Evolutionary conservation across 2,329 filamentous ascomycete genomes (phyloP).

Genomic region (Aspergillus persii): DNA sequence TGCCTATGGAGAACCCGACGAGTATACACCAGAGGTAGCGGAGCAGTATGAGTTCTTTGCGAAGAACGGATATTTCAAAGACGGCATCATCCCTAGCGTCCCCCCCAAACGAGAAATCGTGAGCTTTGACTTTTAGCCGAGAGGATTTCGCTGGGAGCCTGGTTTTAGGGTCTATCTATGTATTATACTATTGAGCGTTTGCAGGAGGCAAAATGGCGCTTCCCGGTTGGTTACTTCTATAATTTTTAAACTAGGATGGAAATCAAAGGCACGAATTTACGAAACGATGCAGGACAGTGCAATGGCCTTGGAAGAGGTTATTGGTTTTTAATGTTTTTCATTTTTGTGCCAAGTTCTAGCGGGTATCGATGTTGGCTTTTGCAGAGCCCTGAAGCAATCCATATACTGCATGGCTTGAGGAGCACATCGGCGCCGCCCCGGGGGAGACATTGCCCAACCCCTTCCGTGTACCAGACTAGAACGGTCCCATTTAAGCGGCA

Average conservation of each 20-base stretch:
- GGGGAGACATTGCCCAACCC: slow-evolving; percentile 19
- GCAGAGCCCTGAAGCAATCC: slow-evolving; percentile 14
- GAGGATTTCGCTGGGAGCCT: not conserved
- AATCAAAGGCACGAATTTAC: not conserved
- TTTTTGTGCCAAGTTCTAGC: slow-evolving; percentile 31
- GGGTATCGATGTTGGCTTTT: slow-evolving; percentile 26
- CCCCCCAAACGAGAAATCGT: slow-evolving; percentile 77
- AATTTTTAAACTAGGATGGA: not conserved
- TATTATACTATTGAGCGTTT: slow-evolving; percentile 6
- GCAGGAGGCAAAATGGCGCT: not conserved
- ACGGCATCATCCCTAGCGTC: slow-evolving; percentile 70
- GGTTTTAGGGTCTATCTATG: not conserved
- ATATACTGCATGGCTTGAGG: slow-evolving; percentile 17
- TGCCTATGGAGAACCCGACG: slow-evolving; percentile 51
- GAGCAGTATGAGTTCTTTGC: slow-evolving; percentile 64
- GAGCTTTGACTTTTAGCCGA: slow-evolving; percentile 66
- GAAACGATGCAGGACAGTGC: not conserved
- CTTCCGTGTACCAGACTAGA: slow-evolving; percentile 26
- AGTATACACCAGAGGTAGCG: slow-evolving; percentile 55
- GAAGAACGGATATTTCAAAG: slow-evolving; percentile 65
- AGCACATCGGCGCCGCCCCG: slow-evolving; percentile 18
- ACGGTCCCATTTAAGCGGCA: slow-evolving; percentile 45
- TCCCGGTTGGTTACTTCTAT: not conserved
- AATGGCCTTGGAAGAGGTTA: slow-evolving; percentile 4
- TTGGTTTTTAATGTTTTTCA: slow-evolving; percentile 32